Conservation (phyloP, 768 basidiomycete species). For the Mycena leptocephala region DNA sequence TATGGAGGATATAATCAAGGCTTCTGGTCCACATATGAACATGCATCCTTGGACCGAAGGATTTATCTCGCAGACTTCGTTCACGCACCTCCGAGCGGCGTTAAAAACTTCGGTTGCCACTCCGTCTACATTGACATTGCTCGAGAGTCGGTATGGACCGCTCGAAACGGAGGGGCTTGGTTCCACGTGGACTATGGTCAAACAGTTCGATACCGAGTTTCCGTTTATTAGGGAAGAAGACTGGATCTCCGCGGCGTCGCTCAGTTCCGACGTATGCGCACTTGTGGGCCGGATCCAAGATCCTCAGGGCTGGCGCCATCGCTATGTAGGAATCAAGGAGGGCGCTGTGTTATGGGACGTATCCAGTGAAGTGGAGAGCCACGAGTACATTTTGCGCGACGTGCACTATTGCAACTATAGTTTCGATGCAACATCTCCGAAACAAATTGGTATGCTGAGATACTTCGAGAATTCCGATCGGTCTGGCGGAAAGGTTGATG, state of each 20-base stretch:
- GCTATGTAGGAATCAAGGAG: neutral
- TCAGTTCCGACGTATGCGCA: neutral
- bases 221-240: no score
- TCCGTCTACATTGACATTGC: no score
- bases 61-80: neutral
- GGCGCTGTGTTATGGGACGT: neutral
- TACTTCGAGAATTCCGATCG: neutral
- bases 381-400: neutral
- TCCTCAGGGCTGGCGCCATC: neutral
- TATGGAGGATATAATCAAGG: neutral
- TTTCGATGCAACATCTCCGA: neutral
- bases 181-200: neutral
- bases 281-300: neutral
- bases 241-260: neutral
- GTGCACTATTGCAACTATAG: neutral
- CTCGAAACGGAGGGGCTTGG: neutral
- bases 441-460: neutral
- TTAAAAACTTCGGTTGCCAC: neutral
- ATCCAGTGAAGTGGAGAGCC: neutral
- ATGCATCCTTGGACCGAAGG: neutral
- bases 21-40: neutral
- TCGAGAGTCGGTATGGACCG: neutral
- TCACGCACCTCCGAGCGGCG: neutral
- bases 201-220: neutral
- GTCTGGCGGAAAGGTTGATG: neutral